phyloP scores from a whole-genome alignment of 2,329 filamentous ascomycete species.

The Aspergillus quadricinctus region DNA sequence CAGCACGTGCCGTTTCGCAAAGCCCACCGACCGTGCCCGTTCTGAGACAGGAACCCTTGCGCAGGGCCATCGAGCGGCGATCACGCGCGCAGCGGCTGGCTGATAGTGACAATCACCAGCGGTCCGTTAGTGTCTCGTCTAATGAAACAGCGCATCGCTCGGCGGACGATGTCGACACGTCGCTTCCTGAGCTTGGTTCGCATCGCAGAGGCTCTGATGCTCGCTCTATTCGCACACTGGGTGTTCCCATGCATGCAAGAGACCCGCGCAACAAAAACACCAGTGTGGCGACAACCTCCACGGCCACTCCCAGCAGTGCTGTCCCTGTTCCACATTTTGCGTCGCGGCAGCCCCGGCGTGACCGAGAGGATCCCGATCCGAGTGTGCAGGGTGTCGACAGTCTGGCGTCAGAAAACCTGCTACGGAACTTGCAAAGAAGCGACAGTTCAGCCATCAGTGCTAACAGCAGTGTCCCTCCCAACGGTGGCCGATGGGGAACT shows the following conservation, averaged over 20 bases:
- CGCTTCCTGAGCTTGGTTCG: constrained; percentile 19
- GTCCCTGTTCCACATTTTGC: constrained; percentile 52
- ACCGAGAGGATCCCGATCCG: constrained; percentile 20
- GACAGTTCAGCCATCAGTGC: constrained; percentile 46
- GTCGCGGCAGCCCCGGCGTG: constrained; percentile 33
- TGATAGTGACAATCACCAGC: constrained; percentile 29
- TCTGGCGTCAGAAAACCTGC: constrained; percentile 52
- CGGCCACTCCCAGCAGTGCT: constrained; percentile 48
- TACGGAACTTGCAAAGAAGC: constrained; percentile 51
- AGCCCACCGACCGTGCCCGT: constrained; percentile 50
- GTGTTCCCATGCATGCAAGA: constrained; percentile 44
- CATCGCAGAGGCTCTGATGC: constrained; percentile 41
- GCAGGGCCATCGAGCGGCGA: constrained; percentile 51
- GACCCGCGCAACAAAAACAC: constrained; percentile 44
- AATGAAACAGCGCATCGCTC: constrained; percentile 37
- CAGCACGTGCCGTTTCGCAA: constrained; percentile 48
- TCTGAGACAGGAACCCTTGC: constrained; percentile 50
- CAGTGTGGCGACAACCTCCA: constrained; percentile 49
- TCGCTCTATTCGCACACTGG: constrained; percentile 39
- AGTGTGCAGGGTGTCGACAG: constrained; percentile 31
- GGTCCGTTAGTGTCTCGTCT: constrained; percentile 44
- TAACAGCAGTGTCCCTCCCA: constrained; percentile 44
- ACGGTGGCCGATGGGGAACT: constrained; percentile 51
- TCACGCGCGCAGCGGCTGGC: constrained; percentile 45
- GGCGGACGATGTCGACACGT: constrained; percentile 29